Percentiles rank a stretch among this genome's conserved stretches.
Conservation (phyloP, 805 yeast genomes). For the Barnettozyma sucrosica region DNA sequence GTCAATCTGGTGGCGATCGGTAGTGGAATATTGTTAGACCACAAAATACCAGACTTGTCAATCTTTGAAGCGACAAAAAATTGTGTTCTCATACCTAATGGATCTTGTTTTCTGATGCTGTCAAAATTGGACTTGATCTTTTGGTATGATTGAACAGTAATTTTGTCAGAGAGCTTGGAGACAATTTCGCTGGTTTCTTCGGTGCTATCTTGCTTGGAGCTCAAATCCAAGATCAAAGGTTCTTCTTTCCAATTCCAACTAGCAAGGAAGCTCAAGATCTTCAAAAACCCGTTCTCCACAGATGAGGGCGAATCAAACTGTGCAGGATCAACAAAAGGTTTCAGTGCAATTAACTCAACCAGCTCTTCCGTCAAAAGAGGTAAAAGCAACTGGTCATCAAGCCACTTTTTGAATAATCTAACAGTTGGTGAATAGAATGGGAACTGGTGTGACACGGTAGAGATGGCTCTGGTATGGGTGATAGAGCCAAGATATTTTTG, state of each 20-base stretch:
- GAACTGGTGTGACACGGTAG: slow-evolving; percentile 62
- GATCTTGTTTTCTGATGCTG: slow-evolving; percentile 71
- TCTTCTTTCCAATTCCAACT: slow-evolving; percentile 94
- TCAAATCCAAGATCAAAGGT: slow-evolving; percentile 73
- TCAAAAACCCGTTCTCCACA: slow-evolving; percentile 73
- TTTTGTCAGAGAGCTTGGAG: slow-evolving; percentile 50
- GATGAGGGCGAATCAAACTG: slow-evolving; percentile 83
- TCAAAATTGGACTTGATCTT: slow-evolving; percentile 57
- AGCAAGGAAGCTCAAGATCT: slow-evolving; percentile 64
- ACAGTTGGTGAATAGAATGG: slow-evolving; percentile 75
- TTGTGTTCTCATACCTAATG: slow-evolving; percentile 72
- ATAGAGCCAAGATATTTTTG: slow-evolving; percentile 59
- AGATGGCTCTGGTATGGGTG: slow-evolving; percentile 77
- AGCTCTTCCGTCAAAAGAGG: slow-evolving; percentile 72
- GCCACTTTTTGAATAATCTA: slow-evolving; percentile 84
- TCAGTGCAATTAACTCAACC: slow-evolving; percentile 74
- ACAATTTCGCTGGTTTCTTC: slow-evolving; percentile 33
- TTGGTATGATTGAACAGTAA: slow-evolving; percentile 58
- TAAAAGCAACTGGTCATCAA: slow-evolving; percentile 72
- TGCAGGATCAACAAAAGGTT: slow-evolving; percentile 80
- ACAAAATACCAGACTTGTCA: slow-evolving; percentile 81
- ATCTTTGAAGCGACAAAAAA: slow-evolving; percentile 77
- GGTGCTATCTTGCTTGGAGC: slow-evolving; percentile 38
- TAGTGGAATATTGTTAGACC: slow-evolving; percentile 61
- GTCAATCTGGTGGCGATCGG: slow-evolving; percentile 88